Base-by-base conservation (phyloP, 2,329 filamentous ascomycete species). In the Trichoderma hamatum region DNA sequence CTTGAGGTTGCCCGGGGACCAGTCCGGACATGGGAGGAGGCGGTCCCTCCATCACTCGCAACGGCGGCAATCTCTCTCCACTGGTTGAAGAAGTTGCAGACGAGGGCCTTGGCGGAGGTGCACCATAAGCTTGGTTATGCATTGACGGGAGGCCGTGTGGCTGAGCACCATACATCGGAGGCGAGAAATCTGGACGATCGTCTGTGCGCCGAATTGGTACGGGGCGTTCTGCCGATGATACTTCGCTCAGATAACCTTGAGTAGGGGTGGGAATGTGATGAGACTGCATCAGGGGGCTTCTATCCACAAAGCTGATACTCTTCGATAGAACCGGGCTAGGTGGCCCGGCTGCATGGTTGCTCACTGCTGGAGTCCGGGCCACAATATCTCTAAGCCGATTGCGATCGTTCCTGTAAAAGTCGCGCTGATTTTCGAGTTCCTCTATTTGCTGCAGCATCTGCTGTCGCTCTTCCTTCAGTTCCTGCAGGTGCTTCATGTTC, bases 321-420 rank as follows among this genome's bases (percentile, higher is more conserved):
- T 78, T 79, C 16, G 77, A 75, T 19, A 80, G 76, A 2, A 76
- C 75, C 19, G 87, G 86, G 74, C 85, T 88, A n/a, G 82, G 81
- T 9, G 84, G 85, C 5, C 82, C 84, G 61, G 82, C 83, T 4
- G 84, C 86, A 62, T 84, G 80, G 39, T 87, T 82, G 72, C 83
- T 83, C 72, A 86, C 84, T 34, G 85, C 84, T 2, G 88, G 85
- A 4, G 87, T 87, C 71, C 87, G 85, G 60, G 84, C 80, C 1
- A 93, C 82, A 39, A 93, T 80, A n/a, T 90, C 87, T 63, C 88
- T 84, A 71, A 94, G 85, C 60, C 91, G 87, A 74, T 94, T 90
- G 61, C 92, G 84, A 73, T 96, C 92, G 10, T 83, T 83, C 56
- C 89, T 86, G 77, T 95, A 95, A 77, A 89, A 93, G 70, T 95